Evolutionary conservation across 495 filamentous ascomycete genomes (phyloP).

Genomic region (Penicillium cosmopolitanum): DNA sequence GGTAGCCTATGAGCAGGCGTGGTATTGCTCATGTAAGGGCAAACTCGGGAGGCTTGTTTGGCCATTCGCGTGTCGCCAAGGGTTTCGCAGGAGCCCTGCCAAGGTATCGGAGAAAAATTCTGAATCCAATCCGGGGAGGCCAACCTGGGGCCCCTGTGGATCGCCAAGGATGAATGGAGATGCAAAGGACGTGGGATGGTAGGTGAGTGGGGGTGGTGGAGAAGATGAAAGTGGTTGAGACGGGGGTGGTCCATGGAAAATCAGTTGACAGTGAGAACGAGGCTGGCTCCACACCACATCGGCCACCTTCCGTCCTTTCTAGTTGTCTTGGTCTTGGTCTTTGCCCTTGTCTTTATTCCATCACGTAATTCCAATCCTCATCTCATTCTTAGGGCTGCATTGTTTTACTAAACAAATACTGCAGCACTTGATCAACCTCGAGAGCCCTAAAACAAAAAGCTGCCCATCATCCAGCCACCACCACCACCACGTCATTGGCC

Average conservation of each 20-base stretch:
- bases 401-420: no score
- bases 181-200: neutral
- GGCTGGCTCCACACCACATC: neutral
- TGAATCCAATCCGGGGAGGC: constrained; percentile 7
- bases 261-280: no score
- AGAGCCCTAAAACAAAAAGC: no score
- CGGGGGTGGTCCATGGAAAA: constrained; percentile 2
- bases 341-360: neutral
- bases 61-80: neutral
- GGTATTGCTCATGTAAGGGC: neutral
- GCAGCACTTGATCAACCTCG: no score
- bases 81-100: constrained; percentile 6
- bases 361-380: neutral
- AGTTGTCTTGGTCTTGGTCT: neutral
- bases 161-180: neutral
- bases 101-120: neutral
- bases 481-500: no score
- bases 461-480: no score
- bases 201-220: neutral
- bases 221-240: neutral
- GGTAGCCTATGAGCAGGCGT: neutral
- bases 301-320: neutral
- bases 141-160: constrained; percentile 1
- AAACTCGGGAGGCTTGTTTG: neutral
- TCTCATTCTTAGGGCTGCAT: no score